These are phyloP conservation scores for Globisporangium paddicum DNA, from an alignment of 352 stramenopile species.

Conservation along the genomic window DNA sequence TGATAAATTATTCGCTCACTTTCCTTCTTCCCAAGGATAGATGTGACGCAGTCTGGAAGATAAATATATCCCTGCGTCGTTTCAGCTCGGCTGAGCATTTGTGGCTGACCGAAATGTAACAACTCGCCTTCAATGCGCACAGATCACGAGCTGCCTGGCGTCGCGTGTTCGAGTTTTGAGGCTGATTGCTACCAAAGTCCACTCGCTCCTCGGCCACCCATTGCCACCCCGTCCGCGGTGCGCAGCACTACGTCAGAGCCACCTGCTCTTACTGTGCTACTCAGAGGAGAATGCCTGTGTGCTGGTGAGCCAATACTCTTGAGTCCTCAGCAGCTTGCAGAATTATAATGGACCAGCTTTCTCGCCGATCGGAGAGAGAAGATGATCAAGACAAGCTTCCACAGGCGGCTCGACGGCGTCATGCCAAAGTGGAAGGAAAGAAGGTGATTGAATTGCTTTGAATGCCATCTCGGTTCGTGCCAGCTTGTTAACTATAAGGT, in stretches of 20 bases:
- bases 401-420: conserved; percentile 1
- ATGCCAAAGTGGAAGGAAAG: conserved; percentile 11
- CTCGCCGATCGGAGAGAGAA: conserved; percentile 5
- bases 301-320: background rate
- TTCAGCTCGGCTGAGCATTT: background rate
- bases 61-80: conserved; percentile 7
- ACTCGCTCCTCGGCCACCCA: background rate
- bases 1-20: background rate
- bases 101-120: background rate
- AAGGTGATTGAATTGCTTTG: conserved; percentile 5
- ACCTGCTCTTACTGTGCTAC: background rate
- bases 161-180: background rate
- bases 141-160: background rate
- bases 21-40: background rate
- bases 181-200: background rate
- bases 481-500: no score
- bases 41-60: background rate
- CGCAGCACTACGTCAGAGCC: background rate
- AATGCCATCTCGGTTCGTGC: no score
- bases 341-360: conserved; percentile 6
- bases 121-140: background rate
- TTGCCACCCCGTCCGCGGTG: background rate
- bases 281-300: conserved; percentile 8
- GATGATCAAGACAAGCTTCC: conserved; percentile 7
- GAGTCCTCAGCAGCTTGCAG: background rate